Conservation (phyloP, 805 yeast genomes). For the Candida piceae region DNA sequence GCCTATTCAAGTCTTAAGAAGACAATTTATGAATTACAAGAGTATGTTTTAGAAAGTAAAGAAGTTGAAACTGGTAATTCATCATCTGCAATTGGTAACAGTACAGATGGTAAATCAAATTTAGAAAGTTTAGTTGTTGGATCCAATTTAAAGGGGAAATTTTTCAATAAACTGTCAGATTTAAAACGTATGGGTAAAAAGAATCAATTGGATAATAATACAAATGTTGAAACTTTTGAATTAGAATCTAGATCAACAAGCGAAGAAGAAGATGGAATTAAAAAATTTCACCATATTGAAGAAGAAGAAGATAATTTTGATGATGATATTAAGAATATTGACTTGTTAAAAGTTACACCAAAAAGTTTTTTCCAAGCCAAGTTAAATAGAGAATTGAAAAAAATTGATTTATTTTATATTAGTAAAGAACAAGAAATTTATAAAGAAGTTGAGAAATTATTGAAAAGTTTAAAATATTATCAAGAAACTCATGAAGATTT, state of each 20-base stretch:
- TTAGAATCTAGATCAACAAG: slow-evolving; percentile 9
- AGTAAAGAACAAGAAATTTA: slow-evolving; percentile 42
- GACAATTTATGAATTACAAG: slow-evolving; percentile 49
- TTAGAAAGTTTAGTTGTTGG: slow-evolving; percentile 11
- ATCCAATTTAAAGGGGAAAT: slow-evolving; percentile 8
- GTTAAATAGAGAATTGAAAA: slow-evolving; percentile 43
- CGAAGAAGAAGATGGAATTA: slow-evolving; percentile 1
- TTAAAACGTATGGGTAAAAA: slow-evolving; percentile 7
- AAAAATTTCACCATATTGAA: no score
- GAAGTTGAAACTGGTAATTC: slow-evolving; percentile 14
- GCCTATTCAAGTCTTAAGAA: slow-evolving; percentile 49
- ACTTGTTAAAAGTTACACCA: slow-evolving; percentile 29
- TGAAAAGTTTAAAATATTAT: slow-evolving; percentile 42
- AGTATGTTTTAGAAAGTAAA: slow-evolving; percentile 18
- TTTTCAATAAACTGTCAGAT: slow-evolving; percentile 15
- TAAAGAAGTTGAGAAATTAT: slow-evolving; percentile 39
- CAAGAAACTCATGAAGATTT: slow-evolving; percentile 21
- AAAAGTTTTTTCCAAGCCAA: slow-evolving; percentile 41
- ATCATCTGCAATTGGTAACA: slow-evolving; percentile 8
- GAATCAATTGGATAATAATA: slow-evolving; percentile 5
- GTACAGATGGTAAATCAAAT: slow-evolving; percentile 14
- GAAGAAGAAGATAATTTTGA: no score
- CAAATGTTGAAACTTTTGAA: slow-evolving; percentile 15
- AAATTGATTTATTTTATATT: slow-evolving; percentile 49
- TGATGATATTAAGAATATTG: slow-evolving; percentile 14